A percentile compares a stretch with the other conserved stretches of the same genome.
Conservation (phyloP, 2,329 filamentous ascomycete species). For the Blumeria graminis region DNA sequence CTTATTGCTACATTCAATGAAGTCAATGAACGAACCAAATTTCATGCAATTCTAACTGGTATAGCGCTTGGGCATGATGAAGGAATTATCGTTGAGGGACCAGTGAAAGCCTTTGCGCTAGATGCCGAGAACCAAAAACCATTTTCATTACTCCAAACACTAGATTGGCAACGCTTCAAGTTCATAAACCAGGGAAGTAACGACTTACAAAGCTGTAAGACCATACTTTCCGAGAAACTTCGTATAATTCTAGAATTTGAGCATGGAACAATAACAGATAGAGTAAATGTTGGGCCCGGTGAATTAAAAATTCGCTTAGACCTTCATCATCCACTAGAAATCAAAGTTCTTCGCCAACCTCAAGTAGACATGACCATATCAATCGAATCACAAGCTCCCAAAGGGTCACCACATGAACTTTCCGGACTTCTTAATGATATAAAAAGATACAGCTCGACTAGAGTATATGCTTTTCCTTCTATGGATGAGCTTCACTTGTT, state of each 20-base stretch:
- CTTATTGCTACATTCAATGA: conserved; percentile 49
- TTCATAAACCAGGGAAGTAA: conserved; percentile 46
- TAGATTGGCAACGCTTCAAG: conserved; percentile 40
- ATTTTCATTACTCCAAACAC: conserved; percentile 11
- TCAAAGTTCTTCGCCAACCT: conserved; percentile 45
- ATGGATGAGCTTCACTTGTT: conserved; percentile 52
- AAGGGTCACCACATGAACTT: conserved; percentile 38
- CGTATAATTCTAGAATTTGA: conserved; percentile 53
- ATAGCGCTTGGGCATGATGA: conserved; percentile 45
- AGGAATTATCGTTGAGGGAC: conserved; percentile 43
- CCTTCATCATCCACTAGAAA: conserved; percentile 29
- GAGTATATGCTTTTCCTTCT: conserved; percentile 44
- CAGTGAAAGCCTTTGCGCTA: conserved; percentile 40
- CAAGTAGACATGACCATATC: conserved; percentile 60
- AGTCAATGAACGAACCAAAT: conserved; percentile 39
- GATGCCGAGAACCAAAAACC: conserved; percentile 23
- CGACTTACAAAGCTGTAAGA: conserved; percentile 33
- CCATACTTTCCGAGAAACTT: conserved; percentile 52
- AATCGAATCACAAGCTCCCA: conserved; percentile 39
- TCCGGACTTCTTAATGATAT: conserved; percentile 24
- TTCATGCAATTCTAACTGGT: conserved; percentile 52
- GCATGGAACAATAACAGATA: conserved; percentile 57
- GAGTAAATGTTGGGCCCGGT: conserved; percentile 58
- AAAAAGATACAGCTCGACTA: conserved; percentile 35
- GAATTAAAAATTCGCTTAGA: conserved; percentile 44